These are phyloP conservation scores for Mycotypha africana DNA, from an alignment of 371 early-diverging fungal species.

Conservation along the genomic window DNA sequence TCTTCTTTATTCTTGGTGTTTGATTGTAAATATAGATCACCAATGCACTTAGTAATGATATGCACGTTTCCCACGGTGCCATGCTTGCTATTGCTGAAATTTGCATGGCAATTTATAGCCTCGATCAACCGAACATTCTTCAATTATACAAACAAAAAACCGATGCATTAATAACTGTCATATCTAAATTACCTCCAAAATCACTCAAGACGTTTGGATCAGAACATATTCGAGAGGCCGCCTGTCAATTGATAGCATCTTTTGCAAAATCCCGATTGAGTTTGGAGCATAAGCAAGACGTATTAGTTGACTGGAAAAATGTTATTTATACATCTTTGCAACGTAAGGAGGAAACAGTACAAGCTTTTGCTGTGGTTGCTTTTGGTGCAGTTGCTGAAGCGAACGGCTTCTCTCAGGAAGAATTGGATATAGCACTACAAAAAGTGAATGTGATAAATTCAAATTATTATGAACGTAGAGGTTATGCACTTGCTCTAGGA, in stretches of 20 bases:
- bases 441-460: conserved; percentile 23
- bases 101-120: conserved; percentile 47
- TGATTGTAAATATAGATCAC: conserved; percentile 41
- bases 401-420: conserved; percentile 33
- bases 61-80: conserved; percentile 74
- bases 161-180: conserved; percentile 20
- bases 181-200: conserved; percentile 39
- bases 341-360: conserved; percentile 68
- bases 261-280: conserved; percentile 32
- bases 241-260: conserved; percentile 48
- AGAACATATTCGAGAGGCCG: conserved; percentile 55
- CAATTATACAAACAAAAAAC: conserved; percentile 1
- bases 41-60: conserved; percentile 49
- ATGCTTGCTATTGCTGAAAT: conserved; percentile 70
- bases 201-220: conserved; percentile 67
- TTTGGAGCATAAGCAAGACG: background rate
- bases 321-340: conserved; percentile 54
- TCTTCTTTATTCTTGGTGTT: background rate
- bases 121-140: background rate
- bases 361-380: conserved; percentile 55
- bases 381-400: conserved; percentile 41
- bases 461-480: conserved; percentile 52
- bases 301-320: conserved; percentile 39
- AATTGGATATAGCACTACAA: conserved; percentile 21
- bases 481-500: conserved; percentile 66